Evolutionary conservation across 495 filamentous ascomycete genomes (phyloP), one percentile per base, ranked within the genome.

Genomic region (Bombardia bombarda): DNA sequence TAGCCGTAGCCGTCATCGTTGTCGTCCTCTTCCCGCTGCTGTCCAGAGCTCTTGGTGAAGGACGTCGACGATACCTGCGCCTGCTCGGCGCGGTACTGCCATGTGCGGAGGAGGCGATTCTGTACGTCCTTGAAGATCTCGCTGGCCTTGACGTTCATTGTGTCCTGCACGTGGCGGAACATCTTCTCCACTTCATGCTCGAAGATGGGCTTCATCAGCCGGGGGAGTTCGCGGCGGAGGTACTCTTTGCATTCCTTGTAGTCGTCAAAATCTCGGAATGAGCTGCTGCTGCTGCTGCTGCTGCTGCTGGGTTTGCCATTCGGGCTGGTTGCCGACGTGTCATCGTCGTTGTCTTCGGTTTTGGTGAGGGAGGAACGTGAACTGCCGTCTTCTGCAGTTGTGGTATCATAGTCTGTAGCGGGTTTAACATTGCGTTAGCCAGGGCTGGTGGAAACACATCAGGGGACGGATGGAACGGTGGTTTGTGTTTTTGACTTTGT

Each of bases 141-240:
- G 17, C 19, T 20, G 9, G 54, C 38, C 32, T 51, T 53, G 5
- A 45, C 22, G 24, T 39, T 24, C 44, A 56, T 49, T 4, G 43
- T 38, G 6, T 45, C 40, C 10, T 55, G 44, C 1, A 56, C 33
- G 3, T 42, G 31, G 9, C 46, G 39, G 16, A 62, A 30, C 9
- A 46, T 30, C 32, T 44, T 42, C 18, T 55, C 55, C 22, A 60
- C 49, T 30, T 62, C 56, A 2, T 25, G 40, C 7, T 47, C 56
- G 22, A 64, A 13, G 3, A 43, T 26, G 10, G 47, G 46, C 13
- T 46, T 47, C n/a, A 54, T 45, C 1, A 40, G 22, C 12, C 37
- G 34, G 9, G 45, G 51, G 2, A 64, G 14, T 19, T 59, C 53
- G 9, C 21, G 34, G 9, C 45, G 42, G 13, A 62, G 9, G 40